Evolutionary conservation across 345 rosid genomes (phyloP).

Genomic region (Excoecaria agallocha): DNA sequence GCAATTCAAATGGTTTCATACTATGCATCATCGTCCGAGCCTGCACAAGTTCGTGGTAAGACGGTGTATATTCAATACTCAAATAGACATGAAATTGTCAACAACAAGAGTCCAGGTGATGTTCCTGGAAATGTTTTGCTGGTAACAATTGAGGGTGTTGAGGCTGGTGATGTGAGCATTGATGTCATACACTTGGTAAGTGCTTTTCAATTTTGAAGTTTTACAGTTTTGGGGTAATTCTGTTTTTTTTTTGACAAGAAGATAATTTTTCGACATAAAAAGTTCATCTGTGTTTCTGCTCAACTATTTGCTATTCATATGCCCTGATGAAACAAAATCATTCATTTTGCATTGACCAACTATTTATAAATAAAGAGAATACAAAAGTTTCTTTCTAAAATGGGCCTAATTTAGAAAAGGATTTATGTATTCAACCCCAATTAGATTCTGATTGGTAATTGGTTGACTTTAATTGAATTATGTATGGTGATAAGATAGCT

Average conservation of each 20-base stretch:
- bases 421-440: neutral
- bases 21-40: constrained; percentile 95
- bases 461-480: neutral
- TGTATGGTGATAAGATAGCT: neutral
- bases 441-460: neutral
- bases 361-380: neutral
- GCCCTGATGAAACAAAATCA: neutral
- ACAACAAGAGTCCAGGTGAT: constrained; percentile 95
- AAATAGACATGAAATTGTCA: constrained; percentile 89
- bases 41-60: constrained; percentile 93
- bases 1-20: constrained; percentile 97
- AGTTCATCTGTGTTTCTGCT: neutral
- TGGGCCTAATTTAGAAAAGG: neutral
- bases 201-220: constrained; percentile 8
- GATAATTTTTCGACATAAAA: neutral
- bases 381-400: neutral
- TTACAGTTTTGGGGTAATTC: neutral
- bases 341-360: neutral
- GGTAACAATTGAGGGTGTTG: constrained; percentile 93
- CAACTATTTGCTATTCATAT: neutral
- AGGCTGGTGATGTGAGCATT: constrained; percentile 87
- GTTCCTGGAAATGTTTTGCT: constrained; percentile 92
- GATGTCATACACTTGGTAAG: constrained; percentile 94
- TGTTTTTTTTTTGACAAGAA: neutral
- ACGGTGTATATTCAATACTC: constrained; percentile 94